Evolutionary conservation across 2,329 filamentous ascomycete genomes (phyloP), one percentile per base, ranked within the genome.

Genomic region (Lasiodiplodia sp.): DNA sequence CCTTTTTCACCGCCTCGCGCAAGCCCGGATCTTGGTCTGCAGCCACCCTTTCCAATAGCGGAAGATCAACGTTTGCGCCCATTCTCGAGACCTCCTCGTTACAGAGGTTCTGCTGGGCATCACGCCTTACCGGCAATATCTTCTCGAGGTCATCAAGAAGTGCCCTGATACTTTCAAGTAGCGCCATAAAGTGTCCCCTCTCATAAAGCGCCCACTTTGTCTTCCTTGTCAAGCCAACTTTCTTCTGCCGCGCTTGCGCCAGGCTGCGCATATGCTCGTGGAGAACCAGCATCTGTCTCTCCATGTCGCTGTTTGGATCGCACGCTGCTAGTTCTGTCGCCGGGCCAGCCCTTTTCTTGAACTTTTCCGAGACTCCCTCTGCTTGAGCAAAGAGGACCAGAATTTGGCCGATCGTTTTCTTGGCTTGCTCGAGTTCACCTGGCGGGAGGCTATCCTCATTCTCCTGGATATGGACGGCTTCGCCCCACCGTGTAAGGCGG

Each of bases 201-300:
- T 57, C 25, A 18, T 66, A 66, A 5, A 66, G 37, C 8, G 64
- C 37, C 64, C 37, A 57, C 37, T 66, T 66, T 18, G 38, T 55
- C 52, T 57, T 44, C 37, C 37, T 21, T 7, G 23, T 4, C 21
- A 31, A 28, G 7, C 31, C 18, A 8, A 21, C 8, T 5, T 38
- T 37, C 52, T 38, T 66, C 51, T 66, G 37, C 10, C 51, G 37
- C 5, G 21, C 52, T 8, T n/a, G 16, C n/a, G 52, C 31, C 1
- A 66, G 14, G 25, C n/a, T 18, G 7, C 21, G 49, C 38, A 40
- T 57, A 18, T 38, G 51, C 21, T 66, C 34, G n/a, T 56, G 53
- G 7, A 56, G 31, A 0, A n/a, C 18, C 16, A 21, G 4, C 28
- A 18, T 8, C 4, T 37, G 21, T 5, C 3, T 16, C 4, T 49